Conservation (phyloP, 2,329 filamentous ascomycete genomes). For the Fusarium sp. region DNA sequence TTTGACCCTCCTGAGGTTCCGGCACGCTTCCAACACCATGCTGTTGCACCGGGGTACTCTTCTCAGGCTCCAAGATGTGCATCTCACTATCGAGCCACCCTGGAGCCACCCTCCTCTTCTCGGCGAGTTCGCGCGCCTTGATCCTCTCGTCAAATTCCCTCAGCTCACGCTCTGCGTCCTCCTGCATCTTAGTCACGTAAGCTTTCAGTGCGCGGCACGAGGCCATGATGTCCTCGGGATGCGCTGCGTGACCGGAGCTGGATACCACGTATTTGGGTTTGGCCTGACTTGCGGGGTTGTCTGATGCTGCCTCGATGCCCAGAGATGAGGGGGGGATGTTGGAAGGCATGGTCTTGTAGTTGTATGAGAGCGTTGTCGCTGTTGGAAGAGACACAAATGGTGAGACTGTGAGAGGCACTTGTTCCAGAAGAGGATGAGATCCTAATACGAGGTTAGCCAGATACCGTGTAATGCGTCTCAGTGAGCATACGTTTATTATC, state of each 20-base stretch:
- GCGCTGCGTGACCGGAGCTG: constrained; percentile 81
- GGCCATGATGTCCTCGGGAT: constrained; percentile 86
- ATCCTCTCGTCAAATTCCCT: constrained; percentile 77
- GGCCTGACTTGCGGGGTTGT: constrained; percentile 53
- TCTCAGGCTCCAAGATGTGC: constrained; percentile 76
- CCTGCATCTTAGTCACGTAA: constrained; percentile 78
- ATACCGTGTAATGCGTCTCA: neutral
- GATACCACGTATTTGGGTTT: constrained; percentile 83
- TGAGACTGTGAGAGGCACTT: constrained; percentile 93
- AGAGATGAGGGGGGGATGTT: constrained; percentile 73
- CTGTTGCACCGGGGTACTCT: constrained; percentile 52
- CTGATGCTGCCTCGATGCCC: constrained; percentile 55
- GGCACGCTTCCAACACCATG: constrained; percentile 45
- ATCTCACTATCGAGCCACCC: constrained; percentile 85
- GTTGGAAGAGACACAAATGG: constrained; percentile 93
- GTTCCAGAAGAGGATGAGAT: constrained; percentile 88
- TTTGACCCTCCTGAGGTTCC: constrained; percentile 30
- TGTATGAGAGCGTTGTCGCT: constrained; percentile 92
- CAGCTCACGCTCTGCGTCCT: constrained; percentile 76
- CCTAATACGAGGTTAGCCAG: constrained; percentile 60
- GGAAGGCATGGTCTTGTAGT: constrained; percentile 90
- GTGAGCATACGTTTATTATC: constrained; percentile 54
- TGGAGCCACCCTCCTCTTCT: constrained; percentile 83
- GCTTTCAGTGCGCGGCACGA: constrained; percentile 83
- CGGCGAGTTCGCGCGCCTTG: constrained; percentile 75